phyloP scores from a whole-genome alignment of 2,329 filamentous ascomycete species.

The Hypoxylon sp. region DNA sequence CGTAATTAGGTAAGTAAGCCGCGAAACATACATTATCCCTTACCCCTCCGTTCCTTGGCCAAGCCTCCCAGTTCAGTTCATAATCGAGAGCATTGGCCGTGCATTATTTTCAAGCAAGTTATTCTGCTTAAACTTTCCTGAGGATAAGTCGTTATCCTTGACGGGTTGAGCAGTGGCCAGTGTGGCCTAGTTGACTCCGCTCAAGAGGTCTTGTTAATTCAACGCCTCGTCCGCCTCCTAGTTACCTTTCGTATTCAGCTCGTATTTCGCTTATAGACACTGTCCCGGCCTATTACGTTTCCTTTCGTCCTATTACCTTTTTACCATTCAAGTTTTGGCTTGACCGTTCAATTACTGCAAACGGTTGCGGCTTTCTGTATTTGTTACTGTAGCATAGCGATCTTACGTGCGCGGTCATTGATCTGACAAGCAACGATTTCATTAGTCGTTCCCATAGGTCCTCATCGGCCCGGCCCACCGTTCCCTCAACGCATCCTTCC shows the following conservation, averaged over 20 bases:
- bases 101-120: slow-evolving; percentile 9
- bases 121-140: slow-evolving; percentile 8
- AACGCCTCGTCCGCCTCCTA: slow-evolving; percentile 4
- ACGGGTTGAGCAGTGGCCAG: slow-evolving; percentile 14
- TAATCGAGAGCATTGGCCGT: slow-evolving; percentile 12
- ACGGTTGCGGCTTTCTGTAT: slow-evolving; percentile 14
- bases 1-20: slow-evolving; percentile 27
- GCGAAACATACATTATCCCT: slow-evolving; percentile 15
- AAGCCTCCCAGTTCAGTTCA: slow-evolving; percentile 15
- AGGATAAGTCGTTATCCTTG: slow-evolving; percentile 25
- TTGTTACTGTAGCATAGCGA: not conserved
- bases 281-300: slow-evolving; percentile 10
- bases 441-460: slow-evolving; percentile 45
- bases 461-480: slow-evolving; percentile 60
- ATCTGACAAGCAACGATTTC: slow-evolving; percentile 40
- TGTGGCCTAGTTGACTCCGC: slow-evolving; percentile 37
- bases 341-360: slow-evolving; percentile 20
- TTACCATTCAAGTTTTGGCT: slow-evolving; percentile 14
- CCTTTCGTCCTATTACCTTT: slow-evolving; percentile 10
- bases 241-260: slow-evolving; percentile 15
- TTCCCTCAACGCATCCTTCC: slow-evolving; percentile 72
- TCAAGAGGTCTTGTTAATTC: slow-evolving; percentile 8
- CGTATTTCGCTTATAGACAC: slow-evolving; percentile 24
- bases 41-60: slow-evolving; percentile 27
- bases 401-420: slow-evolving; percentile 37